Base-by-base conservation (phyloP, 441 rosid species). In the Pelargonium myrrhifolium region DNA sequence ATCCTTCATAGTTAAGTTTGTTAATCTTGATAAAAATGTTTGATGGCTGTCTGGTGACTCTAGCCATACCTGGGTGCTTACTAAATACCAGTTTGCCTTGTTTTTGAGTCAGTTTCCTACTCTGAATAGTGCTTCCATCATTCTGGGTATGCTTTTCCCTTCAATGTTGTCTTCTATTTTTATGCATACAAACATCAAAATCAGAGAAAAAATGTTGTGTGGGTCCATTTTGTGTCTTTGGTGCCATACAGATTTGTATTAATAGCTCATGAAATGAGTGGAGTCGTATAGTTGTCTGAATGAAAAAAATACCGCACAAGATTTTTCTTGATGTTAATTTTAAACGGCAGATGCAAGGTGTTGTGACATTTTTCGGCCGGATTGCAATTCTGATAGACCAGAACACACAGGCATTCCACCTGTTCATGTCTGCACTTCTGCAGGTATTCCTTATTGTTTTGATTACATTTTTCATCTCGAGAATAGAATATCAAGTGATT, bases 391-490 rank as follows among this genome's bases (percentile, higher is more conserved):
- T 94, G 78, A 82, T 94, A 72, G 99, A 92, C 75, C 98, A 94
- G 78, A 94, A 94, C 78, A 92, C 99, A 35, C 97, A 89, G 79
- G 96, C 98, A 47, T 85, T 94, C 79, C 98, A 89, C 78, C 81
- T 92, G 91, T 94, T 94, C 77, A 88, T 94, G 94, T 76, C 94
- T 71, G 98, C 99, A 47, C 86, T 94, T 80, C 97, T 94, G 76
- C 97, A 91, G 99, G 97, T 94, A 68, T 40, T 24, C 71, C 67
- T 74, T 73, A n/a, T 42, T 63, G 31, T 39, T 21, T 66, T n/a
- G 18, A 2, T n/a, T 61, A 15, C 9, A 4, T 4, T 15, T 47
- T 68, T 35, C 65, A 24, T 24, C 26, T 24, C 2, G 3, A 45
- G 14, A 45, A 12, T 11, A 11, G 2, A 12, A 47, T 47, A 15